phyloP scores from a whole-genome alignment of 108 stramenopile species.

The Cyclotella baltica region DNA sequence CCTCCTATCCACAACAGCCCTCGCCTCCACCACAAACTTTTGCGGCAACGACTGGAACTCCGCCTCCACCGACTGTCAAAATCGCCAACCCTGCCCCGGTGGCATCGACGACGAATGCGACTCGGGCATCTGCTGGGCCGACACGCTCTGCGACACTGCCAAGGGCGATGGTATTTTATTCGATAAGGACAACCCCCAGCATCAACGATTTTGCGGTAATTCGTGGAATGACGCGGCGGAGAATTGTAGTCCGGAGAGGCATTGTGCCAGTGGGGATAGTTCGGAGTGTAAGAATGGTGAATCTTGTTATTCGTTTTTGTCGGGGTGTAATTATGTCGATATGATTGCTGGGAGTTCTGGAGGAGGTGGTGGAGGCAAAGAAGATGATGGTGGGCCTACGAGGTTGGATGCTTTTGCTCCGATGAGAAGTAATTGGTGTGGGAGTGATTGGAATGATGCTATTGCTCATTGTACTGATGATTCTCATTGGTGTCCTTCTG shows the following conservation, averaged over 20 bases:
- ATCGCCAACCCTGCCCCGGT: constrained; percentile 24
- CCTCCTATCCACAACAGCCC: background rate
- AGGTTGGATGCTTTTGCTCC: constrained; percentile 20
- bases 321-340: constrained; percentile 39
- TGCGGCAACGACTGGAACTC: constrained; percentile 30
- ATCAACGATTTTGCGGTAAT: constrained; percentile 41
- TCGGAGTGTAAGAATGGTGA: constrained; percentile 20
- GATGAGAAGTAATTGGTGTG: constrained; percentile 35
- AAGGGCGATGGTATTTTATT: constrained; percentile 34
- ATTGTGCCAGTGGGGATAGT: constrained; percentile 40
- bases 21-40: constrained; percentile 24
- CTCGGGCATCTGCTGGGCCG: constrained; percentile 42
- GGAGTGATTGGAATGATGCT: constrained; percentile 45
- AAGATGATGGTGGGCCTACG: background rate
- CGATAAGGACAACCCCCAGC: constrained; percentile 22
- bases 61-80: constrained; percentile 32
- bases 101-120: constrained; percentile 42
- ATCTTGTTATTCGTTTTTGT: constrained; percentile 32
- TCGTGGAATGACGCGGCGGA: constrained; percentile 45
- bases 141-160: constrained; percentile 27
- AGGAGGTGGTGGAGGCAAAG: background rate
- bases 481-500: constrained; percentile 47
- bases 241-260: constrained; percentile 38
- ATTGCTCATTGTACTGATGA: constrained; percentile 20
- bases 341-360: constrained; percentile 29